Evolutionary conservation across 1,284 basidiomycete species (phyloP).

Genomic region (Thelephora terrestris): DNA sequence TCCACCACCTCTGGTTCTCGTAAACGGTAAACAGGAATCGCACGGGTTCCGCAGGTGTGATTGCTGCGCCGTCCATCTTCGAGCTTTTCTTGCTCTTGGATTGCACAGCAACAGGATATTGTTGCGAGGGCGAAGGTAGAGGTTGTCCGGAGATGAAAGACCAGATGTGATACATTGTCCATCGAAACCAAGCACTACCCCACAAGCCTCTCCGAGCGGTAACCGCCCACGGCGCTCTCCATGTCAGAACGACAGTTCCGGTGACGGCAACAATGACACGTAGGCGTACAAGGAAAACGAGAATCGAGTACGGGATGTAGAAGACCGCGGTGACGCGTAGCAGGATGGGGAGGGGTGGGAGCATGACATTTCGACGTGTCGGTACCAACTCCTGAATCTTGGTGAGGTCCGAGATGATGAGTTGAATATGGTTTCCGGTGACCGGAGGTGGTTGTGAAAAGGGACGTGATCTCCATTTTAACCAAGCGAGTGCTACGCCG

Average conservation of each 20-base stretch:
- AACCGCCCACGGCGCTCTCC: conserved; percentile 55
- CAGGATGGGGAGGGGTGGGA: conserved; percentile 22
- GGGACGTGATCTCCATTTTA: conserved; percentile 16
- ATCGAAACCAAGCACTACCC: conserved; percentile 60
- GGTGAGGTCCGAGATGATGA: conserved; percentile 43
- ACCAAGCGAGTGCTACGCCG: conserved; percentile 7
- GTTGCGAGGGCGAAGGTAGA: conserved; percentile 26
- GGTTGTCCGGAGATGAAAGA: conserved; percentile 43
- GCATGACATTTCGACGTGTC: conserved; percentile 11
- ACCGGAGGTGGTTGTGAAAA: conserved; percentile 26
- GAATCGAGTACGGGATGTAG: conserved; percentile 49
- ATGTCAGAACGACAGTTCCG: conserved; percentile 50
- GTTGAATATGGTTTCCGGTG: conserved; percentile 56
- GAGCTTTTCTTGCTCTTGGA: neutral
- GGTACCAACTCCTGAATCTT: conserved; percentile 44
- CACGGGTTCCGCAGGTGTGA: conserved; percentile 24
- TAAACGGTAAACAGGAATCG: conserved; percentile 83
- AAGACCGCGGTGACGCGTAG: conserved; percentile 38
- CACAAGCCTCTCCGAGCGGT: conserved; percentile 43
- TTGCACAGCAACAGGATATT: conserved; percentile 10
- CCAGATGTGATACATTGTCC: conserved; percentile 39
- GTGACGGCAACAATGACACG: conserved; percentile 47
- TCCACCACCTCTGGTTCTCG: conserved; percentile 95
- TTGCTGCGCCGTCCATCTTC: neutral
- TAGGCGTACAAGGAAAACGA: conserved; percentile 47